Base-by-base conservation (phyloP, 1,284 basidiomycete genomes). In the Trichosporon inkin region DNA sequence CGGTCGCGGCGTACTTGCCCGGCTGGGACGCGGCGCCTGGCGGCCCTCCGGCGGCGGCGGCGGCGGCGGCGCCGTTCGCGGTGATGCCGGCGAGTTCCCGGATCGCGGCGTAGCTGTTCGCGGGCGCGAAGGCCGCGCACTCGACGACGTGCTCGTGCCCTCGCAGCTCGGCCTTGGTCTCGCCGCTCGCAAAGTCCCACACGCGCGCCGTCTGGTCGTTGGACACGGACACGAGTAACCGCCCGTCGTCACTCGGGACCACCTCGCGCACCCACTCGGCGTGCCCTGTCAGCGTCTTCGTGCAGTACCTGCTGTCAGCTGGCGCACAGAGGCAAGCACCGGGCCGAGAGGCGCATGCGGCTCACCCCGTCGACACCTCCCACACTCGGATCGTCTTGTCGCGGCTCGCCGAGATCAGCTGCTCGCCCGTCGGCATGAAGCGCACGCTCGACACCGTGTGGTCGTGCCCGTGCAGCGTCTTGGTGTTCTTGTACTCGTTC, bases 91-190 rank as follows among this genome's bases (percentile, higher is more conserved):
- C 84, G 40, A 94, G 80, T 73, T 91, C 88, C 56, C 89, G 82
- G 54, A 95, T 87, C 1, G 88, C 85, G 14, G 84, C 73, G 75
- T 91, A 90, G 10, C 90, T 83, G 16, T 82, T 78, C 7, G 85
- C 75, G 1, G 92, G 92, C 8, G 90, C 90, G 73, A 94, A 94
- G 10, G 85, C 84, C 13, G 88, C 87, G 39, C 85, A 85, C 73
- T 94, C 90, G 14, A 95, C 85, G 19, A 90, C 88, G 74, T 94
- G 87, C 54, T 92, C 91, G 71, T 95, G 92, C 0, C 90, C 92
- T 57, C 91, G 82, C 69, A 95, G 81, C 68, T 93, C 90, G 70
- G 84, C 81, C 75, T 92, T 92, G 37, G 85, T 85, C 70, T 90
- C 86, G 17, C 89, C 90, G 8, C 84, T 84, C 53, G 85, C 75